These are phyloP conservation scores for Nicotiana knightiana DNA, from an alignment of 257 asterid species.

Conservation along the genomic window DNA sequence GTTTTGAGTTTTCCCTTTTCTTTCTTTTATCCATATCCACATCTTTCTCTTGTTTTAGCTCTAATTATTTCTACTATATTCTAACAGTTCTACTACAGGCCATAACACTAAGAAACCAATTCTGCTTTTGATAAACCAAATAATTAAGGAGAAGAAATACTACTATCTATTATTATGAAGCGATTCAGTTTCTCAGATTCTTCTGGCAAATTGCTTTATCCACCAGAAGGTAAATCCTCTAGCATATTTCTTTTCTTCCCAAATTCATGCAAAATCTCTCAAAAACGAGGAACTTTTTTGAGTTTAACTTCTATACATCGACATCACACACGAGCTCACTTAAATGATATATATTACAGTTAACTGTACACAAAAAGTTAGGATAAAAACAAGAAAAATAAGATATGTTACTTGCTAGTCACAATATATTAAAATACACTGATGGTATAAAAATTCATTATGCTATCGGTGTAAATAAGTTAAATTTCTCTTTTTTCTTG, in stretches of 20 bases:
- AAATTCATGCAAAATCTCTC: neutral
- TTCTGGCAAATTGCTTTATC: conserved; percentile 21
- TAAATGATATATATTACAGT: too few species aligned
- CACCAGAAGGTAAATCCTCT: conserved; percentile 14
- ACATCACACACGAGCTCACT: too few species aligned
- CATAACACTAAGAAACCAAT: neutral
- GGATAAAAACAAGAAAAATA: neutral
- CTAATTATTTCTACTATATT: neutral
- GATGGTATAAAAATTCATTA: too few species aligned
- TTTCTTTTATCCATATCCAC: conserved; percentile 4
- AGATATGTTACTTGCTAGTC: too few species aligned
- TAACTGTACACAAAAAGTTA: too few species aligned
- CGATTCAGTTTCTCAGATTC: conserved; percentile 30
- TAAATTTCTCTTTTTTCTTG: neutral
- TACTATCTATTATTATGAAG: conserved; percentile 20
- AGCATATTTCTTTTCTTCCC: neutral
- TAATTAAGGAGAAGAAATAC: neutral
- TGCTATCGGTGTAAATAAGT: neutral
- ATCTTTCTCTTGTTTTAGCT: neutral
- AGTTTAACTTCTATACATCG: neutral
- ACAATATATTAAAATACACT: neutral
- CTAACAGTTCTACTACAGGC: neutral
- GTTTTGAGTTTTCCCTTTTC: neutral
- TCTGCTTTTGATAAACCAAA: neutral
- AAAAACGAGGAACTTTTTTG: too few species aligned